Evolutionary conservation across 1,284 basidiomycete genomes (phyloP).

Genomic region (Puccinia hordei): DNA sequence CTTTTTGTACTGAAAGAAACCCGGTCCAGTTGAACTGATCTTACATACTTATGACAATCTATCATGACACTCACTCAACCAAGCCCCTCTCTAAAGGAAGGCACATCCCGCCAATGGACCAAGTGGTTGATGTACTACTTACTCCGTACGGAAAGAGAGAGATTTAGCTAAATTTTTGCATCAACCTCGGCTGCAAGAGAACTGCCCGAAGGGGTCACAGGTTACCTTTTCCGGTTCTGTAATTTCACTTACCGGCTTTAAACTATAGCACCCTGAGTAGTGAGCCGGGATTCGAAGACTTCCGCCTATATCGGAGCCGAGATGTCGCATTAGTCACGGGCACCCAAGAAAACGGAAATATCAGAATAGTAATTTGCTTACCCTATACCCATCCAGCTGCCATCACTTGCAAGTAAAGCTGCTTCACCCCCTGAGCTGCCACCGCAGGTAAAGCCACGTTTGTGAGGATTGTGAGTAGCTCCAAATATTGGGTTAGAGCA

Average conservation of each 20-base stretch:
- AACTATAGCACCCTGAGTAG: slow-evolving; percentile 76
- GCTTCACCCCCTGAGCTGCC: slow-evolving; percentile 79
- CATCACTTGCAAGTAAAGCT: slow-evolving; percentile 73
- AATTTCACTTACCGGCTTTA: slow-evolving; percentile 68
- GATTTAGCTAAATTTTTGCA: no score
- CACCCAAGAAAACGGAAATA: neutral
- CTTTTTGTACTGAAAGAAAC: no score
- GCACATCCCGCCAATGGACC: no score
- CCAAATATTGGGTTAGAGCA: slow-evolving; percentile 81
- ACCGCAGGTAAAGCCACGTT: slow-evolving; percentile 68
- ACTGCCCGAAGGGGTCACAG: no score
- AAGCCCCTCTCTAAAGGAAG: no score
- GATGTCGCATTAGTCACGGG: slow-evolving; percentile 20
- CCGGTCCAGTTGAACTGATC: no score
- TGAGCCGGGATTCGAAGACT: slow-evolving; percentile 77
- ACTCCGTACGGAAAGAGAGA: no score
- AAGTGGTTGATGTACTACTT: no score
- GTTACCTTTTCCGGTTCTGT: slow-evolving; percentile 59
- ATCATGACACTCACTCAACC: no score
- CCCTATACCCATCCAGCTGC: slow-evolving; percentile 75
- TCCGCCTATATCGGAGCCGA: slow-evolving; percentile 59
- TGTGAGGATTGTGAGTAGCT: slow-evolving; percentile 69
- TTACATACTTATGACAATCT: no score
- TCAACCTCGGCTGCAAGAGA: no score
- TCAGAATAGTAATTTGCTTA: slow-evolving; percentile 62